Evolutionary conservation across 2,329 filamentous ascomycete species (phyloP).

Genomic region (Trichophyton equinum): DNA sequence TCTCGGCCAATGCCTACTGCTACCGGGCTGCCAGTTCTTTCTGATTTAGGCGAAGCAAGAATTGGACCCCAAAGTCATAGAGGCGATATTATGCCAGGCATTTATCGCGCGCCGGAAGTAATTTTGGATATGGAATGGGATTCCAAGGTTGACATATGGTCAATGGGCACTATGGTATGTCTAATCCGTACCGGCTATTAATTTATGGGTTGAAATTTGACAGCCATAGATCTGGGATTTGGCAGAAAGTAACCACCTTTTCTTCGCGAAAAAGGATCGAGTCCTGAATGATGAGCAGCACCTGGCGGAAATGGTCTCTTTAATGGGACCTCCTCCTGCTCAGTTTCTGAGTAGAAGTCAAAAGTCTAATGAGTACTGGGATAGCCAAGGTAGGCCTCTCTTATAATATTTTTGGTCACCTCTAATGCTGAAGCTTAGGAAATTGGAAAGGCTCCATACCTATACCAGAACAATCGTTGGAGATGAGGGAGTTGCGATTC

Average conservation of each 20-base stretch:
- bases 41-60: conserved; percentile 8
- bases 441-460: conserved; percentile 4
- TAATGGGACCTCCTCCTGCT: conserved; percentile 11
- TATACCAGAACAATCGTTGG: conserved; percentile 10
- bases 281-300: conserved; percentile 11
- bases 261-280: conserved; percentile 1
- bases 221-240: conserved; percentile 9
- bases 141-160: conserved; percentile 18
- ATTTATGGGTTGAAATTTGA: not conserved
- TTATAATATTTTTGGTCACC: not conserved
- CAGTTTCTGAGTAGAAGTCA: conserved; percentile 14
- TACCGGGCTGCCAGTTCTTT: conserved; percentile 4
- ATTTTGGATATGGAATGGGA: conserved; percentile 18
- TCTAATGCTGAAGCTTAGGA: conserved; percentile 4
- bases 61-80: not conserved
- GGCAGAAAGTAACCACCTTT: not conserved
- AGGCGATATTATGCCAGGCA: conserved; percentile 15
- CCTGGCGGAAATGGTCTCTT: conserved; percentile 18
- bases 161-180: conserved; percentile 16
- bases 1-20: conserved; percentile 7
- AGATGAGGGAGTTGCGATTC: not conserved
- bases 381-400: conserved; percentile 13
- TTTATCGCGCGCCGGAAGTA: conserved; percentile 18
- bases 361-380: conserved; percentile 17
- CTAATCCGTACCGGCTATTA: not conserved